phyloP scores from a whole-genome alignment of 257 asterid species.

The Verbena officinalis region DNA sequence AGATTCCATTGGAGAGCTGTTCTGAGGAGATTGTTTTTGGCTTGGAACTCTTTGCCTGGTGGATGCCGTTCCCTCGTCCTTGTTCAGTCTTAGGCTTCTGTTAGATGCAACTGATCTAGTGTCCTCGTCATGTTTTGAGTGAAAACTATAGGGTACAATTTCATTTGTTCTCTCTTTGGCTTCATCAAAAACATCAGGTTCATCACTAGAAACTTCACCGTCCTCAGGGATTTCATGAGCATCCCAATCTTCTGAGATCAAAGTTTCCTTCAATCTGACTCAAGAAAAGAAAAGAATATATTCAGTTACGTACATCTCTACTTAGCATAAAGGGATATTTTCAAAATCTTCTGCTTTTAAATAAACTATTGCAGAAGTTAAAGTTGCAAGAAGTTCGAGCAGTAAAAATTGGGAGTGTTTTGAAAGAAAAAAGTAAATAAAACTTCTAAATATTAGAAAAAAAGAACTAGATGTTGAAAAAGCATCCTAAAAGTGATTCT shows the following conservation, averaged over 20 bases:
- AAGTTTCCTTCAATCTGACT: slow-evolving; percentile 44
- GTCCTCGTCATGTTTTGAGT: slow-evolving; percentile 33
- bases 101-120: slow-evolving; percentile 32
- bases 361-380: too few relatives aligned
- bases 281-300: slow-evolving; percentile 11
- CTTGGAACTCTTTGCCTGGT: slow-evolving; percentile 33
- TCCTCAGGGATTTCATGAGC: slow-evolving; percentile 51
- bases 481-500: too few relatives aligned
- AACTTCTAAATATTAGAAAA: too few relatives aligned
- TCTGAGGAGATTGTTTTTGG: slow-evolving; percentile 45
- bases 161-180: slow-evolving; percentile 32
- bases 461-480: too few relatives aligned
- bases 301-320: background rate
- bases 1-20: slow-evolving; percentile 49
- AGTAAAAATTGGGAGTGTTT: too few relatives aligned
- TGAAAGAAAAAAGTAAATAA: too few relatives aligned
- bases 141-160: slow-evolving; percentile 21
- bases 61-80: slow-evolving; percentile 38
- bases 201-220: slow-evolving; percentile 42
- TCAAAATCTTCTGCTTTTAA: too few relatives aligned
- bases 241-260: slow-evolving; percentile 49
- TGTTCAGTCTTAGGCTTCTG: slow-evolving; percentile 32
- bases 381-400: too few relatives aligned
- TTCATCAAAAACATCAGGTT: slow-evolving; percentile 25
- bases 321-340: too few relatives aligned